Percentiles rank a stretch among this genome's conserved stretches.
These are phyloP conservation scores for Bocquillonia castaneifolia DNA, from an alignment of 441 rosid genomes.

Conservation along the genomic window DNA sequence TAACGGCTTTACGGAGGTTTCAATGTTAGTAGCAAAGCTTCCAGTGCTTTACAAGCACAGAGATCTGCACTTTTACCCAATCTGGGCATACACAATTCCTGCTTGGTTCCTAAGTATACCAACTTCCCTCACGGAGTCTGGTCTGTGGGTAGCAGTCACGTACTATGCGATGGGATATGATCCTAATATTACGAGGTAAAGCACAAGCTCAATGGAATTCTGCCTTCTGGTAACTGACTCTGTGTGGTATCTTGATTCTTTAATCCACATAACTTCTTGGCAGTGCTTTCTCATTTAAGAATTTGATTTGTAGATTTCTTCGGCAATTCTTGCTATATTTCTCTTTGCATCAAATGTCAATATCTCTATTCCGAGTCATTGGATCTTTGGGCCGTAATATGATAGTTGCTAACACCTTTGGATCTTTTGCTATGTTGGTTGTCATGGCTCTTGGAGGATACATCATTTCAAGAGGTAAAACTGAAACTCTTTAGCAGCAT, in stretches of 20 bases:
- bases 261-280: conserved; percentile 49
- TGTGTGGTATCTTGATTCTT: conserved; percentile 22
- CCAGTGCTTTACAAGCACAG: conserved; percentile 94
- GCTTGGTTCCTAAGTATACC: conserved; percentile 88
- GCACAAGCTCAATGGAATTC: conserved; percentile 12
- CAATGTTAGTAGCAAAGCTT: conserved; percentile 93
- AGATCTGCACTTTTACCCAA: conserved; percentile 85
- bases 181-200: conserved; percentile 67
- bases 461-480: conserved; percentile 76
- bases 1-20: conserved; percentile 93
- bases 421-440: conserved; percentile 95
- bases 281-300: conserved; percentile 33
- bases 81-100: conserved; percentile 90
- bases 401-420: conserved; percentile 95
- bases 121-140: conserved; percentile 81
- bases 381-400: conserved; percentile 92
- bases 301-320: conserved; percentile 57
- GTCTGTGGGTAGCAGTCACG: conserved; percentile 84
- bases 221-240: conserved; percentile 8
- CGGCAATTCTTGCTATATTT: conserved; percentile 77
- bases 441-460: conserved; percentile 95
- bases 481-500: conserved; percentile 11
- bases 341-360: conserved; percentile 89
- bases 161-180: conserved; percentile 88
- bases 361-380: conserved; percentile 82